Conservation (phyloP, 352 stramenopile species). For the Phytophthora vignae region DNA sequence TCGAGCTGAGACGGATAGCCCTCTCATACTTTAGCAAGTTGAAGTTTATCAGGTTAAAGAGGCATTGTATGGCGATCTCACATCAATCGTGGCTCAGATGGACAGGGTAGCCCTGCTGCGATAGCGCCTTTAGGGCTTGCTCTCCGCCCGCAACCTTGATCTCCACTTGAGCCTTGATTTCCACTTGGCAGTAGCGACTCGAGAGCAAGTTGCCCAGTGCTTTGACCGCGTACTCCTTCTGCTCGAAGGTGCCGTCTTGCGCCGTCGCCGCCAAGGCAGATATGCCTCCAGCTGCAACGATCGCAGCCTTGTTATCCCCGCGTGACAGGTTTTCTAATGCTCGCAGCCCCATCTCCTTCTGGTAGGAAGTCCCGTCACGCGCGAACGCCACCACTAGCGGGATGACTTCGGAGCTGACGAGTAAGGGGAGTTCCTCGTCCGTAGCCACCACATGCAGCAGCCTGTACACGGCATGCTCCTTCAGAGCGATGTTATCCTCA, state of each 20-base stretch:
- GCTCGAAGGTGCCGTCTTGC: conserved; percentile 3
- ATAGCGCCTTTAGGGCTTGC: neutral
- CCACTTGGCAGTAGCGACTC: neutral
- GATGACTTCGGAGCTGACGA: conserved; percentile 9
- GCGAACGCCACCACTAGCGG: conserved; percentile 2
- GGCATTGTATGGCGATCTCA: neutral
- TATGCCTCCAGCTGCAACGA: neutral
- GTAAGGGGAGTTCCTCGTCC: neutral
- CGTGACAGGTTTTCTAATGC: neutral
- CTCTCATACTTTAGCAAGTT: too few relatives aligned
- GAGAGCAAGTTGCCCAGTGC: neutral
- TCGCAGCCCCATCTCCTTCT: conserved; percentile 2
- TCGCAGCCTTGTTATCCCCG: neutral
- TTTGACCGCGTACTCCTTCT: neutral
- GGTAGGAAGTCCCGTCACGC: conserved; percentile 3
- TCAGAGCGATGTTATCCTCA: neutral
- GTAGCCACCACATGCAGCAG: neutral
- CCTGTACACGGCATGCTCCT: conserved; percentile 2
- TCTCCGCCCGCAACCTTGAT: neutral
- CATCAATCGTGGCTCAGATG: too few relatives aligned
- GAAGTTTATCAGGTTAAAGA: conserved; percentile 18
- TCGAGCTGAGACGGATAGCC: conserved; percentile 12
- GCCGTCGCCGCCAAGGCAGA: neutral
- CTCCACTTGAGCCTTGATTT: conserved; percentile 1
- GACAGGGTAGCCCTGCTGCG: neutral